Evolutionary conservation across 208 protist species (phyloP).

Genomic region (Trypanosoma theileri): DNA sequence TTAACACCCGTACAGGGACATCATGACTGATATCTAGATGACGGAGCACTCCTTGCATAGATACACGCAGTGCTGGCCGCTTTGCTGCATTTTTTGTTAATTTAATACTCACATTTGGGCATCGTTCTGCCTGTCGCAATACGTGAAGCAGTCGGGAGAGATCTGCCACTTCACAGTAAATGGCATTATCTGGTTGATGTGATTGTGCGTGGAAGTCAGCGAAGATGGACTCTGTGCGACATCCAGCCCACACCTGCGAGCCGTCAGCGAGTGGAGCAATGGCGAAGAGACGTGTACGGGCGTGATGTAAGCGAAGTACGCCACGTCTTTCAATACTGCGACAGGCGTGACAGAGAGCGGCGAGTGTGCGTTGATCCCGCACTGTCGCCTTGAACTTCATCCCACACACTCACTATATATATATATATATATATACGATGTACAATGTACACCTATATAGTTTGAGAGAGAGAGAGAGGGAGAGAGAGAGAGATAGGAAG

Average conservation of each 20-base stretch:
- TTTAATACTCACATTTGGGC: slow-evolving; percentile 40
- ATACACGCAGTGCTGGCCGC: slow-evolving; percentile 37
- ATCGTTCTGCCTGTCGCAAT: slow-evolving; percentile 60
- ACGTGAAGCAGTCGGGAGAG: slow-evolving; percentile 59
- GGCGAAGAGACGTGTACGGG: slow-evolving; percentile 68
- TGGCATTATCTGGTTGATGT: slow-evolving; percentile 59
- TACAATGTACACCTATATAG: too few species aligned
- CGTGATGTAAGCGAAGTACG: slow-evolving; percentile 58
- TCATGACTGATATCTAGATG: slow-evolving; percentile 70
- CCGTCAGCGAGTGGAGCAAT: slow-evolving; percentile 52
- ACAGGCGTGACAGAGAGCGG: slow-evolving; percentile 58
- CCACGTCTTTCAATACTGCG: slow-evolving; percentile 61
- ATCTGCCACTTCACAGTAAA: slow-evolving; percentile 78
- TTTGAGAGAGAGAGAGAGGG: background rate
- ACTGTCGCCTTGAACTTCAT: slow-evolving; percentile 85
- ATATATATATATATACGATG: background rate
- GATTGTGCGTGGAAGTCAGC: slow-evolving; percentile 71
- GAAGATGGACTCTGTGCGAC: slow-evolving; percentile 64
- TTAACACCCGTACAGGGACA: slow-evolving; percentile 72
- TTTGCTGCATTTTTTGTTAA: slow-evolving; percentile 38
- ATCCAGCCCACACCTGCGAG: slow-evolving; percentile 73
- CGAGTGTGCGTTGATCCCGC: slow-evolving; percentile 52
- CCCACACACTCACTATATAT: background rate
- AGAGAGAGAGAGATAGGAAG: slow-evolving; percentile 17
- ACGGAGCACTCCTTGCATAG: slow-evolving; percentile 39